Conservation (phyloP, 1,139 yeast genomes). For the Pneumocystis jirovecii region DNA sequence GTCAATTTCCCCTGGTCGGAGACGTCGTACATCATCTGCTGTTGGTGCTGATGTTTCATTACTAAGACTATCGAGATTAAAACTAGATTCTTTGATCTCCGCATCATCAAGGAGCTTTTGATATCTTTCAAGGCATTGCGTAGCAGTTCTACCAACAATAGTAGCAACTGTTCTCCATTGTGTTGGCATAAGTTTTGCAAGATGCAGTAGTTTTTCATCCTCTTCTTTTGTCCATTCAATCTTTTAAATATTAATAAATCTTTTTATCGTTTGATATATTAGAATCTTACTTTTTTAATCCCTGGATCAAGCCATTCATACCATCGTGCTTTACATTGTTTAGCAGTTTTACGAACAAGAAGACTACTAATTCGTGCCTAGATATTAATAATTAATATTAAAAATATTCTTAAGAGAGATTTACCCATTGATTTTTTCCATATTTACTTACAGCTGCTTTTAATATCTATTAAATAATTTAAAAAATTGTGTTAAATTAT, state of each 20-base stretch:
- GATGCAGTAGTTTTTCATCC: slow-evolving; percentile 52
- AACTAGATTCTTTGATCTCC: slow-evolving; percentile 25
- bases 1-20: slow-evolving; percentile 40
- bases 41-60: slow-evolving; percentile 32
- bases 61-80: slow-evolving; percentile 40
- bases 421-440: slow-evolving; percentile 76
- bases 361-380: slow-evolving; percentile 68
- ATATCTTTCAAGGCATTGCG: slow-evolving; percentile 78
- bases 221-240: slow-evolving; percentile 60
- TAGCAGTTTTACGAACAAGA: slow-evolving; percentile 70
- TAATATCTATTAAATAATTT: slow-evolving; percentile 9
- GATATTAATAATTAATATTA: background rate
- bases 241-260: background rate
- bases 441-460: slow-evolving; percentile 46
- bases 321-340: slow-evolving; percentile 91
- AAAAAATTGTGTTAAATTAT: background rate
- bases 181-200: slow-evolving; percentile 65
- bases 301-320: slow-evolving; percentile 72
- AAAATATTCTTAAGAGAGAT: background rate
- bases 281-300: slow-evolving; percentile 31
- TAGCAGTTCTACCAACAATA: slow-evolving; percentile 68
- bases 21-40: slow-evolving; percentile 14
- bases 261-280: background rate
- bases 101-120: slow-evolving; percentile 57
- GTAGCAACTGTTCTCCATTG: slow-evolving; percentile 90